A percentile compares a stretch with the other conserved stretches of the same genome.
Conservation (phyloP, 495 filamentous ascomycete genomes). For the Podospora sp. region DNA sequence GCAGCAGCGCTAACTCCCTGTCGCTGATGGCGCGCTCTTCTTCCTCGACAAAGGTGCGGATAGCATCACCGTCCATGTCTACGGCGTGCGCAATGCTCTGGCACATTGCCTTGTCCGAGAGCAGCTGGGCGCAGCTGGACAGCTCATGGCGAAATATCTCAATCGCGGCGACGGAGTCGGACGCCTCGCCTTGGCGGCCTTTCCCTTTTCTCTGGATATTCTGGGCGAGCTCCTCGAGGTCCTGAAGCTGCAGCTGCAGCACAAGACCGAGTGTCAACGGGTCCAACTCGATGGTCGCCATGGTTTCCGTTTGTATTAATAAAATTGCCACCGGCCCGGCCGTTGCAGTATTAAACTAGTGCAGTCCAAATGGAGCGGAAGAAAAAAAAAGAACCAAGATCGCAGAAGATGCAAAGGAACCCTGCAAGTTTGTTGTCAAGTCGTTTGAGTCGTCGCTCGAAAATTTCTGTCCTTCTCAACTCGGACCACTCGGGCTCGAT, state of each 20-base stretch:
- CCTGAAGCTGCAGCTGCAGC: slow-evolving; percentile 40
- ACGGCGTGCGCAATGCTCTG: slow-evolving; percentile 39
- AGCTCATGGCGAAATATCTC: slow-evolving; percentile 37
- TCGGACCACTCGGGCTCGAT: no score
- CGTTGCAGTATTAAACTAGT: no score
- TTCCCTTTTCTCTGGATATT: slow-evolving; percentile 33
- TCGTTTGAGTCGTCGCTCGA: no score
- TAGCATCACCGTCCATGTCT: slow-evolving; percentile 27
- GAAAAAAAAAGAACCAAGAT: background rate
- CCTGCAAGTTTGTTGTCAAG: no score
- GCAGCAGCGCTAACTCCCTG: slow-evolving; percentile 22
- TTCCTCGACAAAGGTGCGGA: slow-evolving; percentile 20
- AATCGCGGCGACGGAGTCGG: slow-evolving; percentile 34
- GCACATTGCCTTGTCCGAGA: slow-evolving; percentile 37
- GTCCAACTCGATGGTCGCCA: slow-evolving; percentile 1
- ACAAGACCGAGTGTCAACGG: background rate
- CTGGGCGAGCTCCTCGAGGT: slow-evolving; percentile 29
- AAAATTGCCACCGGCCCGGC: background rate
- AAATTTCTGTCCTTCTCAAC: no score
- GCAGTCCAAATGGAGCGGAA: background rate
- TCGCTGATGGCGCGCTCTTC: slow-evolving; percentile 34
- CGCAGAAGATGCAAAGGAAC: no score
- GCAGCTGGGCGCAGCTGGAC: slow-evolving; percentile 13
- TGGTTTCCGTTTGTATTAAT: background rate
- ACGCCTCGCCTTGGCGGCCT: slow-evolving; percentile 28